Base-by-base conservation (phyloP, 192 early-diverging fungal species). In the Gigaspora rosea region DNA sequence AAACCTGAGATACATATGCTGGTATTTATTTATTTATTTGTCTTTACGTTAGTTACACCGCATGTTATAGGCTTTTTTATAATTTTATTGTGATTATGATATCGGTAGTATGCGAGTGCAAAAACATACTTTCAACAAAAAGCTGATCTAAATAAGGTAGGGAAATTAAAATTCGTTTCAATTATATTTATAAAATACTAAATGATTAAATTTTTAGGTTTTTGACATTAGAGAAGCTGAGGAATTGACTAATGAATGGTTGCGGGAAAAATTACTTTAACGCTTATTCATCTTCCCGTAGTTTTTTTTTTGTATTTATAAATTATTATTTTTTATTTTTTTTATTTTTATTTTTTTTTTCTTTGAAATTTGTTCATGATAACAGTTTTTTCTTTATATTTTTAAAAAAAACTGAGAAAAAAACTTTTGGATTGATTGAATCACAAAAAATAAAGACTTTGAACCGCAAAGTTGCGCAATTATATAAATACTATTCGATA, bases 221-320 rank as follows among this genome's bases (percentile, higher is more conserved):
- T 85, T 92, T 77, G 90, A 94, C 73, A 82, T 96, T 54, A 73
- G 85, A 12, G 91, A 95, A n/a, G 75, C 88, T 20, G 92, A 92
- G 57, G 73, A 82, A 0, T 78, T 96, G 32, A 91, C 83, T 2
- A 86, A 91, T 12, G 85, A 91, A 41, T 95, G 92, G 89, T 69
- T 95, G 8, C 80, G 85, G 22, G 75, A 82, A 35, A 65, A 35
- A 36, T 65, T 18, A 41, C 0, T 22, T 16, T 22, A 20, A 16
- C 3, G 8, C 11, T 46, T 65, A 41, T 35, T 62, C 12, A 52
- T 52, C 6, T 52, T 52, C 27, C 27, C 27, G 27, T 27, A 1
- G 27, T 0, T 27, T 27, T 27, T 27, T 27, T 27, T 27, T 27
- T 27, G 27, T 27, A 27, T 27, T 27, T 27, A 27, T 27, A 27